Base-by-base conservation (phyloP, 2,329 filamentous ascomycete species). In the Hansfordia pulvinata region DNA sequence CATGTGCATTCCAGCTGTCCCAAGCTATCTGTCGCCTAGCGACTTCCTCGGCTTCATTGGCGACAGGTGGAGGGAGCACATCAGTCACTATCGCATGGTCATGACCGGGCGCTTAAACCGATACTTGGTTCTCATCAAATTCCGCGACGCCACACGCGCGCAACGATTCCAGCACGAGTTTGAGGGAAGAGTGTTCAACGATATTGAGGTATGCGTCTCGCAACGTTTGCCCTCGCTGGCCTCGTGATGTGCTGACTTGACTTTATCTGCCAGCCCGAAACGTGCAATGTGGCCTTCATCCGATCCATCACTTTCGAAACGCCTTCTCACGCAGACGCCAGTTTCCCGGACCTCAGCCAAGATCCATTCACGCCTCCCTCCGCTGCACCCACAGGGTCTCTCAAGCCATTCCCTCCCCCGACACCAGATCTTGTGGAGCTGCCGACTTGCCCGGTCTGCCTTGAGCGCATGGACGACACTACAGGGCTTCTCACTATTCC, bases 401-500 rank as follows among this genome's bases (percentile, higher is more conserved):
- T 70, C 5, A 69, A 67, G 32, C 72, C 71, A 0, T 71, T 74
- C 27, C 69, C 70, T 4, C 75, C 62, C 3, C 69, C 68, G 2
- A 93, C 88, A 1, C 81, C 86, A 2, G 79, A 82, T 26, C 64
- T 96, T 2, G 68, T 93, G 28, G 90, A 98, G 54, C 60, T 98
- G 9, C 90, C 90, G 2, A 96, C 90, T 2, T 98, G 90, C 37
- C 86, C 90, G 0, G 90, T 98, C 8, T 98, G 90, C 39, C 66
- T 98, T 5, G 90, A 98, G 50, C 77, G 88, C 25, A 98, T 98
- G 90, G 90, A 98, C 44, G 88, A 96, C 49, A 94, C 86, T 1
- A 92, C 85, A 0, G 90, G 90, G 0, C 62, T 98, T 3, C 71
- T 98, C 46, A 98, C 90, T 1, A 96, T 96, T 20, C 76, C 92